Percentiles rank a stretch among this genome's conserved stretches.
Conservation (phyloP, 2,329 filamentous ascomycete genomes). For the Fusarium illudens region DNA sequence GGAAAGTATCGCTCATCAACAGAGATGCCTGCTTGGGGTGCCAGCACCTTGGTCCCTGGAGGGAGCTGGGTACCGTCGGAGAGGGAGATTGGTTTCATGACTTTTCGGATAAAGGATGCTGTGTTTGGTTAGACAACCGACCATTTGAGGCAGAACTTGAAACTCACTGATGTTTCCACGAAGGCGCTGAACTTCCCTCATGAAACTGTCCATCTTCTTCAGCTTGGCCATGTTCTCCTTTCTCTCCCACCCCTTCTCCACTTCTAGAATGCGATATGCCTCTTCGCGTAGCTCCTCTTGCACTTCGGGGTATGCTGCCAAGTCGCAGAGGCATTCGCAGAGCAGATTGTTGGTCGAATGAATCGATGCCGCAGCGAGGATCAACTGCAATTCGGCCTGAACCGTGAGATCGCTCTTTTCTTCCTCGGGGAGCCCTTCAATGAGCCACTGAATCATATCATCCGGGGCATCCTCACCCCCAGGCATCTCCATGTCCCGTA, state of each 20-base stretch:
- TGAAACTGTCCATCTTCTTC: conserved; percentile 59
- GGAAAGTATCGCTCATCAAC: conserved; percentile 52
- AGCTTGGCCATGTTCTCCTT: conserved; percentile 56
- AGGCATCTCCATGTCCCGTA: conserved; percentile 51
- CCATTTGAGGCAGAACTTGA: background rate
- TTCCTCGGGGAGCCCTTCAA: conserved; percentile 51
- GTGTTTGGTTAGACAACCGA: conserved; percentile 24
- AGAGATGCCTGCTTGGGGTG: conserved; percentile 53
- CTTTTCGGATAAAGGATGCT: conserved; percentile 58
- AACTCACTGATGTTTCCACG: conserved; percentile 55
- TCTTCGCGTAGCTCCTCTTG: conserved; percentile 60
- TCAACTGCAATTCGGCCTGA: conserved; percentile 55
- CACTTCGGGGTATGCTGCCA: conserved; percentile 57
- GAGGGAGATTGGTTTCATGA: conserved; percentile 55
- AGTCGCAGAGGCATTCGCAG: conserved; percentile 60
- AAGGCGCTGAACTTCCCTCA: conserved; percentile 54
- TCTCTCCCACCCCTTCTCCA: conserved; percentile 52
- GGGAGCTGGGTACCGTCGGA: conserved; percentile 56
- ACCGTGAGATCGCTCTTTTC: conserved; percentile 50
- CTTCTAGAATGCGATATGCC: conserved; percentile 52
- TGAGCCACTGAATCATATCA: conserved; percentile 57
- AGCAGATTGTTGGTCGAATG: conserved; percentile 56
- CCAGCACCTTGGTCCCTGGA: conserved; percentile 53
- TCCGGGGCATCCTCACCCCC: conserved; percentile 49
- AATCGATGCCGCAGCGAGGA: conserved; percentile 55